These are phyloP conservation scores for Gnomoniopsis sp. DNA, from an alignment of 2,329 filamentous ascomycete genomes.

Conservation along the genomic window DNA sequence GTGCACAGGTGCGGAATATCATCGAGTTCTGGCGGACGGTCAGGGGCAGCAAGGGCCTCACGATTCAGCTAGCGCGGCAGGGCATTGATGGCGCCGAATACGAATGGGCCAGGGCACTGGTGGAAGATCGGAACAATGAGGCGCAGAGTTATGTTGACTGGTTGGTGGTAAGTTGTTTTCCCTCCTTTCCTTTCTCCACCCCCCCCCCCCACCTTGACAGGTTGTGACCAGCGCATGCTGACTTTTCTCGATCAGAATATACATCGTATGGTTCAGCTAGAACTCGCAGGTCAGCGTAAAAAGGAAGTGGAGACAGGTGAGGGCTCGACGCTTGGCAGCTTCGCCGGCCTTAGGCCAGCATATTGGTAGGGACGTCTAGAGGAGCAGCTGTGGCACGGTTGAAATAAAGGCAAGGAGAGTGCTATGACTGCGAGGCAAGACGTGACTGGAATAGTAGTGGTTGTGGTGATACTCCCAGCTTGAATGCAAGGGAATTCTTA, in stretches of 20 bases:
- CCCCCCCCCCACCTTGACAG: neutral
- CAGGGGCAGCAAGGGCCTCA: constrained; percentile 82
- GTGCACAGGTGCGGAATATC: constrained; percentile 91
- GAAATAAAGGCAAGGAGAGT: neutral
- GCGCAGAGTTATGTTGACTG: constrained; percentile 98
- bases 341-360: constrained; percentile 56
- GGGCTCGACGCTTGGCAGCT: constrained; percentile 48
- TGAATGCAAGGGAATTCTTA: neutral
- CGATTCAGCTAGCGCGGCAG: constrained; percentile 86
- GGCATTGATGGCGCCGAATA: constrained; percentile 93
- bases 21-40: constrained; percentile 78
- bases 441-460: neutral
- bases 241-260: constrained; percentile 50
- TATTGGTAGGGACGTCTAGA: constrained; percentile 47
- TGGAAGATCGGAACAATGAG: constrained; percentile 96
- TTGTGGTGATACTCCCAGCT: neutral
- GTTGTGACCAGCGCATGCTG: neutral
- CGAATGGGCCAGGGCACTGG: constrained; percentile 86
- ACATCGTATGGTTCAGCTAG: constrained; percentile 87
- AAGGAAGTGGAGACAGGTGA: constrained; percentile 55
- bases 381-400: neutral
- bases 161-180: constrained; percentile 58
- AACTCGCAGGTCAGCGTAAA: constrained; percentile 72
- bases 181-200: neutral
- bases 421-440: neutral